Evolutionary conservation across 768 basidiomycete genomes (phyloP).

Genomic region (Termitomyces sp.): DNA sequence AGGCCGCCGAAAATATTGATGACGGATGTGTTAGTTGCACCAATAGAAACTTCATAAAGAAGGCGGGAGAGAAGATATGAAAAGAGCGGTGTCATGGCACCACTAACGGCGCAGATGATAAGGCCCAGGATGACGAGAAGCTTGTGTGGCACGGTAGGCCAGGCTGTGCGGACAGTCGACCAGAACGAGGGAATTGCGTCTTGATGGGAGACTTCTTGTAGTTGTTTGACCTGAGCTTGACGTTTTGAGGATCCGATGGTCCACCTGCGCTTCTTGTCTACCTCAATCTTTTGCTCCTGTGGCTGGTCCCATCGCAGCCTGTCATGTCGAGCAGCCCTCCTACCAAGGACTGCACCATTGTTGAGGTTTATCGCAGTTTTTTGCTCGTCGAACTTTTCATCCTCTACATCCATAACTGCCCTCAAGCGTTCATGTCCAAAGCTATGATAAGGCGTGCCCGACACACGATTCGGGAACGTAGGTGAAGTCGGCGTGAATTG

Average conservation of each 20-base stretch:
- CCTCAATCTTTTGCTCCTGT: constrained; percentile 6
- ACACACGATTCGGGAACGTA: constrained; percentile 23
- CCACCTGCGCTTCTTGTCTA: constrained; percentile 4
- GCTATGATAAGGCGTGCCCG: constrained; percentile 2
- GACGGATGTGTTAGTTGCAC: constrained; percentile 54
- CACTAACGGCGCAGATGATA: constrained; percentile 63
- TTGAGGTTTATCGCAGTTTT: constrained; percentile 38
- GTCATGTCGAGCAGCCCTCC: constrained; percentile 20
- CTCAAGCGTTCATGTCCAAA: not conserved
- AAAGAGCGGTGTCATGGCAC: constrained; percentile 89
- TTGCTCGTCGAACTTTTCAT: constrained; percentile 37
- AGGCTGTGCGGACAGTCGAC: constrained; percentile 49
- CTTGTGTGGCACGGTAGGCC: constrained; percentile 75
- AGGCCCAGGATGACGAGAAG: constrained; percentile 68
- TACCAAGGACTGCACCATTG: constrained; percentile 29
- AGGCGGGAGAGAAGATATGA: constrained; percentile 84
- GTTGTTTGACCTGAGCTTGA: not conserved
- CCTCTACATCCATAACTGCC: constrained; percentile 15
- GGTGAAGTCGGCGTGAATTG: constrained; percentile 63
- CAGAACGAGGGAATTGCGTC: constrained; percentile 34
- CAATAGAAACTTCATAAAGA: constrained; percentile 70
- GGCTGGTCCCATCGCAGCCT: constrained; percentile 22
- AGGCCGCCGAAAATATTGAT: constrained; percentile 75
- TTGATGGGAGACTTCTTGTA: not conserved
- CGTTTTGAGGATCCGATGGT: not conserved